Conservation (phyloP, 2,329 filamentous ascomycete species). For the Claviceps spartinae region DNA sequence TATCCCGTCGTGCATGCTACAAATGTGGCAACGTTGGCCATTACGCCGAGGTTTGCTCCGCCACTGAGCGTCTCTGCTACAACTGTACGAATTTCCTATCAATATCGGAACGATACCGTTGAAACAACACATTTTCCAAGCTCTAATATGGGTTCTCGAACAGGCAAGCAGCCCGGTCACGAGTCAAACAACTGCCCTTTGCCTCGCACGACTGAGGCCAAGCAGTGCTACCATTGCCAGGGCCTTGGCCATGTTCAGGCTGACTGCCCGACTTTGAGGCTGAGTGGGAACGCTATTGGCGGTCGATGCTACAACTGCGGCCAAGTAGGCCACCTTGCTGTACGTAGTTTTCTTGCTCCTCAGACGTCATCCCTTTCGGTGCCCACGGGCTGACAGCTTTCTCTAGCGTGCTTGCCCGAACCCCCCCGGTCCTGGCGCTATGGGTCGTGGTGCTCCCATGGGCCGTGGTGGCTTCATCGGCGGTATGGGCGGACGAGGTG, state of each 20-base stretch:
- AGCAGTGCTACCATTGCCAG: conserved; percentile 99
- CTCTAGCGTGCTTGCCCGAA: conserved; percentile 67
- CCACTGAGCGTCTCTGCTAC: conserved; percentile 96
- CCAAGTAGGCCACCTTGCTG: conserved; percentile 81
- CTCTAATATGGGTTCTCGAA: neutral
- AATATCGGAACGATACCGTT: neutral
- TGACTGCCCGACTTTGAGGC: conserved; percentile 89
- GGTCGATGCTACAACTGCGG: conserved; percentile 96
- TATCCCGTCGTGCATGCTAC: conserved; percentile 74
- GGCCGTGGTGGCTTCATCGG: conserved; percentile 55
- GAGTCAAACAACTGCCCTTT: conserved; percentile 97
- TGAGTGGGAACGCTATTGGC: conserved; percentile 69
- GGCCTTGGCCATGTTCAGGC: conserved; percentile 96
- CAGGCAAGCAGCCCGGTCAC: conserved; percentile 81
- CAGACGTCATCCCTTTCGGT: no score
- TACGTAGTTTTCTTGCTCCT: conserved; percentile 26
- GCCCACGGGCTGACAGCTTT: conserved; percentile 7
- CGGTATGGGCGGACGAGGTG: conserved; percentile 55
- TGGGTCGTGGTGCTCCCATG: conserved; percentile 53
- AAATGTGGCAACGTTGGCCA: conserved; percentile 75
- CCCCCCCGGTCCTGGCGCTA: conserved; percentile 45
- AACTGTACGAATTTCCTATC: conserved; percentile 57
- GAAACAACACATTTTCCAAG: neutral
- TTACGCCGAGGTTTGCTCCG: conserved; percentile 85
- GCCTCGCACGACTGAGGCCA: conserved; percentile 92